These are phyloP conservation scores for Cutaneotrichosporon cutaneum DNA, from an alignment of 1,284 basidiomycete species.

Conservation along the genomic window DNA sequence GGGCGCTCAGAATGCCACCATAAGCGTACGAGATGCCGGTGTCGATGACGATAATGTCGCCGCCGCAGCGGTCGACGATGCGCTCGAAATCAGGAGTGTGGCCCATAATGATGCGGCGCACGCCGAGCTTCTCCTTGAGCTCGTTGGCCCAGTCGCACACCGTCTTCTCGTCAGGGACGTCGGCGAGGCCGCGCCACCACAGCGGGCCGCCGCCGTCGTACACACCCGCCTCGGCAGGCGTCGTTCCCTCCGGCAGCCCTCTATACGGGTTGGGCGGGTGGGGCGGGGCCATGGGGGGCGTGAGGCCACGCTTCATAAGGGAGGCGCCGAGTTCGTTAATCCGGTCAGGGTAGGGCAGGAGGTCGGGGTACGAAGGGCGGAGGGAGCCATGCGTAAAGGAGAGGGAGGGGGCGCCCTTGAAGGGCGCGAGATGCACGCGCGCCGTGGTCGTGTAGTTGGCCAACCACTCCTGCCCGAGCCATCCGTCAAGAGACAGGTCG, in stretches of 20 bases:
- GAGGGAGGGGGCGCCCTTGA: conserved; percentile 65
- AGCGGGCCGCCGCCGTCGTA: conserved; percentile 75
- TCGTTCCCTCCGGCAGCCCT: conserved; percentile 67
- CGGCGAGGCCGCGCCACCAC: conserved; percentile 80
- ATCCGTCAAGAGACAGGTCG: conserved; percentile 66
- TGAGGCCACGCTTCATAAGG: conserved; percentile 63
- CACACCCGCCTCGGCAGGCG: conserved; percentile 65
- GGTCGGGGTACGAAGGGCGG: conserved; percentile 66
- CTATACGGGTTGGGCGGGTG: conserved; percentile 77
- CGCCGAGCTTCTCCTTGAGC: conserved; percentile 70
- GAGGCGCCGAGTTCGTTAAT: conserved; percentile 72
- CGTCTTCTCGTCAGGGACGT: conserved; percentile 57
- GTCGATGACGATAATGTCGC: conserved; percentile 88
- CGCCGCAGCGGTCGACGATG: conserved; percentile 77
- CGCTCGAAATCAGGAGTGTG: conserved; percentile 86
- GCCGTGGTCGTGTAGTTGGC: conserved; percentile 80
- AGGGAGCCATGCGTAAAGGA: conserved; percentile 87
- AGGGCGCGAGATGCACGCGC: conserved; percentile 70
- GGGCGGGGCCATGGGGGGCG: conserved; percentile 63
- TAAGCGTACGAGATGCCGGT: conserved; percentile 90
- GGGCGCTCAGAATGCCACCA: conserved; percentile 80
- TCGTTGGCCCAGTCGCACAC: conserved; percentile 70
- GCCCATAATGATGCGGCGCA: conserved; percentile 81
- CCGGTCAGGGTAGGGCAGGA: conserved; percentile 72
- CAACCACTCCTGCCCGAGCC: conserved; percentile 79